phyloP scores from a whole-genome alignment of 208 protist genomes.

The Novymonas esmeraldas region DNA sequence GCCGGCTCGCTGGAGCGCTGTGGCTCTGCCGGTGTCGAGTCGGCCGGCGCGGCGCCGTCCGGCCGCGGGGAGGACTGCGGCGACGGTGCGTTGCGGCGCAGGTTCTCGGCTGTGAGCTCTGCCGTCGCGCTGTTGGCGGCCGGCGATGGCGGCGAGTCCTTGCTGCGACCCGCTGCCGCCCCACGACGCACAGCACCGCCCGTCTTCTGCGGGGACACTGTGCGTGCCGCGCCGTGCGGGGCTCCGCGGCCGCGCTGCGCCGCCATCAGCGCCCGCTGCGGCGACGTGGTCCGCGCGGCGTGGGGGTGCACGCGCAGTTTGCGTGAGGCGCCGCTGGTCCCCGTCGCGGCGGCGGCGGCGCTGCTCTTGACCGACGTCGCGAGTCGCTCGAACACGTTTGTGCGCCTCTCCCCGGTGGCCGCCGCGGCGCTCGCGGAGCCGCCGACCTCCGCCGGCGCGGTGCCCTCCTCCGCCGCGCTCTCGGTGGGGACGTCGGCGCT shows the following conservation, averaged over 20 bases:
- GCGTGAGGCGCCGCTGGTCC: conserved; percentile 1
- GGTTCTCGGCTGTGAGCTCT: conserved; percentile 30
- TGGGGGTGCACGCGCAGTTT: conserved; percentile 7
- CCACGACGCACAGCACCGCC: background rate
- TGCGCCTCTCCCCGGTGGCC: conserved; percentile 15
- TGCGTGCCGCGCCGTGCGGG: background rate
- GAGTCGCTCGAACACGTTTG: conserved; percentile 29
- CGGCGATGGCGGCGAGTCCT: background rate
- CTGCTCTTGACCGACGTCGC: conserved; percentile 5
- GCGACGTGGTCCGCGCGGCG: background rate
- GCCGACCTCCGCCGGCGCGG: background rate
- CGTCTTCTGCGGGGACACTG: conserved; percentile 9
- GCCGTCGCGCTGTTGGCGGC: background rate
- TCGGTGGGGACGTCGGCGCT: background rate
- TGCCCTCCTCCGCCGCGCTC: background rate
- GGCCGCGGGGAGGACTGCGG: background rate
- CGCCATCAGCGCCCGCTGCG: background rate
- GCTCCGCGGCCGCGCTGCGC: background rate
- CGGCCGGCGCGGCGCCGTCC: background rate
- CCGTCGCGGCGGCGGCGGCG: background rate
- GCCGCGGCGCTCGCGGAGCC: background rate
- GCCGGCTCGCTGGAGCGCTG: no score
- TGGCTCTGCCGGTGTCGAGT: background rate
- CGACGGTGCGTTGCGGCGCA: conserved; percentile 22
- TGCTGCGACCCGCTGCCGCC: background rate